A percentile compares a stretch with the other conserved stretches of the same genome.
Evolutionary conservation across 345 rosid genomes (phyloP).

Genomic region (Euclidium syriacum): DNA sequence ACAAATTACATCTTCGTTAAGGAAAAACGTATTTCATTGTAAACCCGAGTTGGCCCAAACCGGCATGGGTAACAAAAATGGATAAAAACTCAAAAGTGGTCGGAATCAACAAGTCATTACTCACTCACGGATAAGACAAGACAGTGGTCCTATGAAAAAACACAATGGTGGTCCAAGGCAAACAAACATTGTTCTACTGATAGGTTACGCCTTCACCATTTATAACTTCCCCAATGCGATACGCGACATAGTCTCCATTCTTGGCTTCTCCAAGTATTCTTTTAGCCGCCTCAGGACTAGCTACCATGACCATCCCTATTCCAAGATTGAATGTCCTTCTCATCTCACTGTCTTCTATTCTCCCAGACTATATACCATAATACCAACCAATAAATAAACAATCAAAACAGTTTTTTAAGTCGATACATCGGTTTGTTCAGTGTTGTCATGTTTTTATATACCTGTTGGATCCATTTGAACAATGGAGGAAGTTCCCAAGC

Average conservation of each 20-base stretch:
- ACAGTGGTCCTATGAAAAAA: background rate
- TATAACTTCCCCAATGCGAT: constrained; percentile 70
- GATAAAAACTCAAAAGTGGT: background rate
- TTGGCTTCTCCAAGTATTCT: constrained; percentile 44
- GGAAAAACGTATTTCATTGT: too few species aligned
- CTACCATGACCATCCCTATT: constrained; percentile 81
- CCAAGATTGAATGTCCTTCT: constrained; percentile 89
- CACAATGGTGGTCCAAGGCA: background rate
- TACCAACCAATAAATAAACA: background rate
- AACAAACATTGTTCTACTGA: constrained; percentile 16
- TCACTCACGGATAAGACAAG: background rate
- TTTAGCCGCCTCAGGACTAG: constrained; percentile 52
- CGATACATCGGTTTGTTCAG: background rate
- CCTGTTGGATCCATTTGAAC: constrained; percentile 94
- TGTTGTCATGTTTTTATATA: constrained; percentile 5
- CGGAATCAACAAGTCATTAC: background rate
- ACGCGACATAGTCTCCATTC: constrained; percentile 41
- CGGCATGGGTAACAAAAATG: constrained; percentile 1
- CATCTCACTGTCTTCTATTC: constrained; percentile 80
- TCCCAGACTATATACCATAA: constrained; percentile 47
- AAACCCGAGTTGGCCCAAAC: background rate
- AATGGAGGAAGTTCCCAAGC: constrained; percentile 73
- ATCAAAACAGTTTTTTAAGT: background rate
- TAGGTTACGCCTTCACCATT: constrained; percentile 65
- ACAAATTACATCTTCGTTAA: too few species aligned